Evolutionary conservation across 805 yeast species (phyloP), one percentile per base, ranked within the genome.

Genomic region (Saturnispora silvae): DNA sequence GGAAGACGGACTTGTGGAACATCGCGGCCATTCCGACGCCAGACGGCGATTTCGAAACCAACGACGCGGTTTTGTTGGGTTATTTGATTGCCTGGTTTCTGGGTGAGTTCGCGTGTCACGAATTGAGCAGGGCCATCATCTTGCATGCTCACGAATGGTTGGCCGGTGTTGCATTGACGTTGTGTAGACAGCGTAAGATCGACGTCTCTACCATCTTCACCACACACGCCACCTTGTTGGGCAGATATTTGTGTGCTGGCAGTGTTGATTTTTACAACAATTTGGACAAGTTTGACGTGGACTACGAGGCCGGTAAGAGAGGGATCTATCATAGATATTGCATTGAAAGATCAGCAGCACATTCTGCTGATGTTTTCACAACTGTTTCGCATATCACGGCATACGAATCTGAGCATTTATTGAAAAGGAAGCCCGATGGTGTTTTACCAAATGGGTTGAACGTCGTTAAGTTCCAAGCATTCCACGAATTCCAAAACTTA

Each of bases 311-410:
- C 10, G 98, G 98, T 16, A 87, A 85, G 61, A 70, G 97, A 49
- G 98, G 98, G 38, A 89, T 89, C 50, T 89, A 89, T 61, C 98
- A 89, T 59, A 72, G 98, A 45, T 92, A 89, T 59, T 89, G 98
- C 61, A 81, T 89, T 46, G 98, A 89, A 64, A 72, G 98, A 42
- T 87, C 95, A 6, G 96, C 96, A 13, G 86, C 96, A 14, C 97
- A 89, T 57, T 71, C 92, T 11, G 85, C 95, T 5, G 98, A 89
- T 58, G 98, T 89, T 17, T 89, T 89, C 64, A 89, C 98, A 26
- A 92, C 98, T 0, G 98, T 89, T 9, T 84, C 95, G 9, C 94
- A 89, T 54, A 92, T 89, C 50, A 89, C 98, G n/a, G 97, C 97
- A 2, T 82, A 75, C 54, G 98, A 89, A 60, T 68, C 89, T 5